Evolutionary conservation across 164 flowering plant genomes (phyloP).

Genomic region (Echeveria elegans): DNA sequence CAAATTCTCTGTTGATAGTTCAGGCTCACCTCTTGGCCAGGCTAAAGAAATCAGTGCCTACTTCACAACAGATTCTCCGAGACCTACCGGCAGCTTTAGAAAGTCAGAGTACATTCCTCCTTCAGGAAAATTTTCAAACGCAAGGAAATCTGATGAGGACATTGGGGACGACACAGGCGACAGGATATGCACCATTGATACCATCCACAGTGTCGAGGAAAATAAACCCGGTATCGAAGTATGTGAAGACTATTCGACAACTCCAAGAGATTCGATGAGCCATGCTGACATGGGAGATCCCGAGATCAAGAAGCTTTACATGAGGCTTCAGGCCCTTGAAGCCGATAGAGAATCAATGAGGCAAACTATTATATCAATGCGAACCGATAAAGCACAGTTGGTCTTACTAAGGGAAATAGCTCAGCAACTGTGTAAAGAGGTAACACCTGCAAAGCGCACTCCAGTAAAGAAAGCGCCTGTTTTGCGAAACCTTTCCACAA

Average conservation of each 20-base stretch:
- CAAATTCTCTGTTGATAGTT: slow-evolving; percentile 5
- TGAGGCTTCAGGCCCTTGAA: slow-evolving; percentile 9
- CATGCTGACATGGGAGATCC: slow-evolving; percentile 7
- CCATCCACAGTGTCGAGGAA: slow-evolving; percentile 2
- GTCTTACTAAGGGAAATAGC: slow-evolving; percentile 10
- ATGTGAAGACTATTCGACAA: neutral
- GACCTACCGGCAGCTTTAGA: neutral
- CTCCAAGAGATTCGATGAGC: slow-evolving; percentile 4
- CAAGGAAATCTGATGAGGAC: neutral
- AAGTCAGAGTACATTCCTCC: neutral
- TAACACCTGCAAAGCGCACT: slow-evolving; percentile 2
- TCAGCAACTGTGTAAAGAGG: slow-evolving; percentile 6
- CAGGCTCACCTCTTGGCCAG: neutral
- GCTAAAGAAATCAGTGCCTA: neutral
- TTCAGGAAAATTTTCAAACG: neutral
- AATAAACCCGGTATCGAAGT: neutral
- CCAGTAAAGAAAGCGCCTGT: neutral
- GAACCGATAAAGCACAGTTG: slow-evolving; percentile 8
- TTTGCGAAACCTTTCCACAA: neutral
- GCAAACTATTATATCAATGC: slow-evolving; percentile 7
- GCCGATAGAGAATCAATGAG: slow-evolving; percentile 10
- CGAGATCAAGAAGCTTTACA: slow-evolving; percentile 9
- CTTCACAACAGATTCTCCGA: neutral
- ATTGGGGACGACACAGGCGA: neutral
- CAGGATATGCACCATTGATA: slow-evolving; percentile 6